phyloP scores from a whole-genome alignment of 2,329 filamentous ascomycete species.

The Chaetomiaceae sp. region DNA sequence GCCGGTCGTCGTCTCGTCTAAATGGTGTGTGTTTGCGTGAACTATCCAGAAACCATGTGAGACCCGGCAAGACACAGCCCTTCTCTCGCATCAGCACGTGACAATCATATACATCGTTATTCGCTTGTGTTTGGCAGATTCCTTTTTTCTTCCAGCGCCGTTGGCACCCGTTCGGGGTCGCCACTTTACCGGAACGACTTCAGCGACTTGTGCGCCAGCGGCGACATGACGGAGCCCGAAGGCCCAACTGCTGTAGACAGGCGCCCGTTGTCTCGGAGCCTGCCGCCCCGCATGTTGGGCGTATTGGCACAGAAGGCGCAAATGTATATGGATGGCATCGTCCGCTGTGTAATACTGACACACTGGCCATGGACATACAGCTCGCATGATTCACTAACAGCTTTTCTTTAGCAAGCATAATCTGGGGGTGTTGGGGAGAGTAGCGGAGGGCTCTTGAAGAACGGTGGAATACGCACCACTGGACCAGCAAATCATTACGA shows the following conservation, averaged over 20 bases:
- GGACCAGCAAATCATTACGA: constrained; percentile 53
- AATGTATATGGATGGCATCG: constrained; percentile 58
- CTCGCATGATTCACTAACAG: constrained; percentile 57
- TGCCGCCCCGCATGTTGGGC: constrained; percentile 48
- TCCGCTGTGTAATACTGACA: constrained; percentile 53
- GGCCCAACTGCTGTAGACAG: constrained; percentile 27
- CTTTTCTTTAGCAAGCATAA: constrained; percentile 16
- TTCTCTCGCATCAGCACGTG: background rate
- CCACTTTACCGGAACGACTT: constrained; percentile 40
- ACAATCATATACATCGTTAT: constrained; percentile 1
- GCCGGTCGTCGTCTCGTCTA: constrained; percentile 13
- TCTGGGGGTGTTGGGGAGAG: background rate
- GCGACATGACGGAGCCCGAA: constrained; percentile 34
- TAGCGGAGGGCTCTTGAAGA: background rate
- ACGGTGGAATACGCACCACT: constrained; percentile 48
- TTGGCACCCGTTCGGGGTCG: too few relatives aligned
- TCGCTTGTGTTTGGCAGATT: background rate
- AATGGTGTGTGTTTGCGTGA: background rate
- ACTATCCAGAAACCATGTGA: background rate
- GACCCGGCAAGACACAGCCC: background rate
- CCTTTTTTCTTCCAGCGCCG: too few relatives aligned
- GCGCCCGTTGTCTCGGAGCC: constrained; percentile 43
- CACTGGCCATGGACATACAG: constrained; percentile 62
- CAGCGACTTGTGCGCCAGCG: constrained; percentile 43
- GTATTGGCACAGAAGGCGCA: constrained; percentile 61